phyloP scores from a whole-genome alignment of 2,329 filamentous ascomycete species.

The Myriosclerotinia scirpicola region DNA sequence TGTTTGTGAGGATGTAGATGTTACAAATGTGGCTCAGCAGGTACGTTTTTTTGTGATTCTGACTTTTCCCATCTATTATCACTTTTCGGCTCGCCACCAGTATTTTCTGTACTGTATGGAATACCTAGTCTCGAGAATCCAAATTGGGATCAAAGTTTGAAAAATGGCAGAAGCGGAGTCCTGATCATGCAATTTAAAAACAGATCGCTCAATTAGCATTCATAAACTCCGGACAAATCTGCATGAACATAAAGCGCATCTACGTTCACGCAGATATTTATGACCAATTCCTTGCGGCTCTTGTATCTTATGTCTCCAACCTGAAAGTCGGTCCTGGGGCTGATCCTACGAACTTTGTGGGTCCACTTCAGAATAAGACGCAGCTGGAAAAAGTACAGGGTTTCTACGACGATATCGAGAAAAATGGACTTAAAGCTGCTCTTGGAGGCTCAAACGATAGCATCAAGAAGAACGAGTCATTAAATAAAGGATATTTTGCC shows the following conservation, averaged over 20 bases:
- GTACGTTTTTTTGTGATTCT: slow-evolving; percentile 4
- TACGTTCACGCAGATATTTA: slow-evolving; percentile 61
- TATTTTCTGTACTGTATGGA: neutral
- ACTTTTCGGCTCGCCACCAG: neutral
- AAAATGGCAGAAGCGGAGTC: neutral
- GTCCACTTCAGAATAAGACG: slow-evolving; percentile 62
- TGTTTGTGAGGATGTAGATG: slow-evolving; percentile 52
- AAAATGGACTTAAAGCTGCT: slow-evolving; percentile 52
- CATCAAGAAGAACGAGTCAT: neutral
- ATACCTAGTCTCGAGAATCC: neutral
- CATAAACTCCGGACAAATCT: slow-evolving; percentile 52
- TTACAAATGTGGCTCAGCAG: slow-evolving; percentile 45
- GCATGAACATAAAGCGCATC: slow-evolving; percentile 56
- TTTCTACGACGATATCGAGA: slow-evolving; percentile 55
- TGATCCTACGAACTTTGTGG: slow-evolving; percentile 43
- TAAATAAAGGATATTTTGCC: slow-evolving; percentile 52
- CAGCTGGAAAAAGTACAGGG: slow-evolving; percentile 56
- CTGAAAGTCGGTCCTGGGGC: slow-evolving; percentile 43
- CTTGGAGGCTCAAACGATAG: slow-evolving; percentile 40
- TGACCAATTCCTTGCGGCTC: slow-evolving; percentile 48
- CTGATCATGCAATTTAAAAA: neutral
- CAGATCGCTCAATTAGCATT: slow-evolving; percentile 49
- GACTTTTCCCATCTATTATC: no score
- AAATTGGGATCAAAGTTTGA: no score
- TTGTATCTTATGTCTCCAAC: slow-evolving; percentile 47